These are phyloP conservation scores for Corrigiola litoralis DNA, from an alignment of 179 eudicot species.

Conservation along the genomic window DNA sequence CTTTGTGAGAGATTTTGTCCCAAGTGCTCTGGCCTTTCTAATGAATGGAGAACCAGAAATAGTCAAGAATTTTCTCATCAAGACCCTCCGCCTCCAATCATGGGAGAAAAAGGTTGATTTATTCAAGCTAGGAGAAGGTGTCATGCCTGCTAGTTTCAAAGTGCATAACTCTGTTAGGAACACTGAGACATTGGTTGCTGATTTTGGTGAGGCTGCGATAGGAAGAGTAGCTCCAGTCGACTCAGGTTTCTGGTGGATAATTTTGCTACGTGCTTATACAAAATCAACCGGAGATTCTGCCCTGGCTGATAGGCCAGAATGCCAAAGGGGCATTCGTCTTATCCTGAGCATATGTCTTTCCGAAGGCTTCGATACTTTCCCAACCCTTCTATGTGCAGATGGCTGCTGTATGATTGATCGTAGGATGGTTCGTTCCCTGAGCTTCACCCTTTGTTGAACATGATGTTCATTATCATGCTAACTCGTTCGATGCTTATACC, in stretches of 20 bases:
- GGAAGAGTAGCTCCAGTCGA: constrained; percentile 95
- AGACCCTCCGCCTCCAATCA: constrained; percentile 73
- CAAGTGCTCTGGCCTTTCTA: constrained; percentile 85
- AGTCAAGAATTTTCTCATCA: constrained; percentile 70
- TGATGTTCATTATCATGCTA: not conserved
- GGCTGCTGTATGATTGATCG: constrained; percentile 94
- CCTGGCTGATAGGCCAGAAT: constrained; percentile 70
- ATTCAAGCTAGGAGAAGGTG: constrained; percentile 87
- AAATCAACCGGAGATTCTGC: constrained; percentile 82
- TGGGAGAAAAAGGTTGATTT: constrained; percentile 81
- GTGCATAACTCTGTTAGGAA: constrained; percentile 64
- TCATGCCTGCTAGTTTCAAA: constrained; percentile 93
- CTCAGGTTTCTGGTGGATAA: constrained; percentile 96
- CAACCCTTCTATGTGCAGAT: constrained; percentile 83
- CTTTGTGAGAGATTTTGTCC: constrained; percentile 81
- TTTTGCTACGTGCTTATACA: constrained; percentile 77
- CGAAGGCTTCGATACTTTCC: constrained; percentile 87
- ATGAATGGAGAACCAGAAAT: constrained; percentile 90
- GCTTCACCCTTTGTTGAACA: not conserved
- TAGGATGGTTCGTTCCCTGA: constrained; percentile 59
- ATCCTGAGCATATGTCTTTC: constrained; percentile 75
- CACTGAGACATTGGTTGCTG: constrained; percentile 68
- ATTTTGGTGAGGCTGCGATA: constrained; percentile 87
- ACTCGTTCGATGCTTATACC: not conserved
- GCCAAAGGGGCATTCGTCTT: constrained; percentile 76